phyloP scores from a whole-genome alignment of 148 eudicot genomes.

The Rhododendron molle region DNA sequence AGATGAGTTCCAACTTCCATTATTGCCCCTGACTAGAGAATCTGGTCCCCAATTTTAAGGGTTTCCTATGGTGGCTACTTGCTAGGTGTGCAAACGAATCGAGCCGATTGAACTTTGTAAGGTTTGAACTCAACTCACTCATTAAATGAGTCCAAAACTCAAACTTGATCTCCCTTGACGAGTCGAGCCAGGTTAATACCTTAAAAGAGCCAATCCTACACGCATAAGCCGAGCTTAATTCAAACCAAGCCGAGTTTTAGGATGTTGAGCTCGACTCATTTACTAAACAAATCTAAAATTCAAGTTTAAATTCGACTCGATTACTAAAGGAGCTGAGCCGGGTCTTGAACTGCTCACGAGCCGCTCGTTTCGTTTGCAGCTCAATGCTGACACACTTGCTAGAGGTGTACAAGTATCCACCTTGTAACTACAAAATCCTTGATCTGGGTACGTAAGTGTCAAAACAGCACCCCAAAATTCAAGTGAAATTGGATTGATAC shows the following conservation, averaged over 20 bases:
- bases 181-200: background rate
- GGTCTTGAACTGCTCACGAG: no score
- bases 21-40: background rate
- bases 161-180: background rate
- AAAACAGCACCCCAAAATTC: constrained; percentile 4
- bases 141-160: no score
- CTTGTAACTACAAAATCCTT: background rate
- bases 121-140: no score
- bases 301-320: no score
- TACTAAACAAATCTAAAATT: no score
- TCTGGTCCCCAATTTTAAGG: background rate
- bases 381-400: background rate
- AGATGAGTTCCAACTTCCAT: background rate
- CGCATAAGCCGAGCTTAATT: background rate
- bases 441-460: background rate
- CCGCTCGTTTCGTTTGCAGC: background rate
- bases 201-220: background rate
- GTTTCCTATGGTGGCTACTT: background rate
- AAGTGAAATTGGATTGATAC: background rate
- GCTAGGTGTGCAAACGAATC: background rate
- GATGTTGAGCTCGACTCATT: no score
- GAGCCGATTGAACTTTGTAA: background rate
- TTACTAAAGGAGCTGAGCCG: no score
- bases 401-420: background rate
- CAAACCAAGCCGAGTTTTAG: background rate